Evolutionary conservation across 345 rosid genomes (phyloP).

Genomic region (Geranium rotundifolium): DNA sequence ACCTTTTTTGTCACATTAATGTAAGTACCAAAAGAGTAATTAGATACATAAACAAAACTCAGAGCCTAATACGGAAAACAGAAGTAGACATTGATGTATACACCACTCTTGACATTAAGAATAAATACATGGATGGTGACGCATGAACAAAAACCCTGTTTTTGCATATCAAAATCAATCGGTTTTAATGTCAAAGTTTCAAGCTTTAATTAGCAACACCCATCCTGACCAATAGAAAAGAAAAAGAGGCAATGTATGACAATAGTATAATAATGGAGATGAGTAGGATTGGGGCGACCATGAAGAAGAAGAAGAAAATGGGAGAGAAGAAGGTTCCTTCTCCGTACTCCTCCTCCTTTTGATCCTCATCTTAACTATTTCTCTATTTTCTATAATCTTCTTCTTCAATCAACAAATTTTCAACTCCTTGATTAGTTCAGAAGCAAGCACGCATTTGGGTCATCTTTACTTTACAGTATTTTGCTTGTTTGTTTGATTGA

Average conservation of each 20-base stretch:
- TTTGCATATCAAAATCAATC: too few relatives aligned
- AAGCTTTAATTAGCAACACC: too few relatives aligned
- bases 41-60: too few relatives aligned
- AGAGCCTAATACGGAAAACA: too few relatives aligned
- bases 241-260: neutral
- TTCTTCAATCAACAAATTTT: neutral
- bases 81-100: too few relatives aligned
- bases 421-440: too few relatives aligned
- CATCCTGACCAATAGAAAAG: neutral
- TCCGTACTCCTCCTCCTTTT: slow-evolving; percentile 27
- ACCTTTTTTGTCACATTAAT: too few relatives aligned
- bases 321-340: slow-evolving; percentile 17
- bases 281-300: neutral
- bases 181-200: too few relatives aligned
- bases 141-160: too few relatives aligned
- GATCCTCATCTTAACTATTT: slow-evolving; percentile 61
- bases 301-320: neutral
- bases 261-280: neutral
- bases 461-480: neutral
- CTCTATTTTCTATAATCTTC: neutral
- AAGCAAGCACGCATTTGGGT: neutral
- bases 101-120: too few relatives aligned
- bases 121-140: too few relatives aligned
- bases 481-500: neutral
- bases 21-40: too few relatives aligned